Evolutionary conservation across 2,329 filamentous ascomycete genomes (phyloP).

Genomic region (Diaporthe citriasiana): DNA sequence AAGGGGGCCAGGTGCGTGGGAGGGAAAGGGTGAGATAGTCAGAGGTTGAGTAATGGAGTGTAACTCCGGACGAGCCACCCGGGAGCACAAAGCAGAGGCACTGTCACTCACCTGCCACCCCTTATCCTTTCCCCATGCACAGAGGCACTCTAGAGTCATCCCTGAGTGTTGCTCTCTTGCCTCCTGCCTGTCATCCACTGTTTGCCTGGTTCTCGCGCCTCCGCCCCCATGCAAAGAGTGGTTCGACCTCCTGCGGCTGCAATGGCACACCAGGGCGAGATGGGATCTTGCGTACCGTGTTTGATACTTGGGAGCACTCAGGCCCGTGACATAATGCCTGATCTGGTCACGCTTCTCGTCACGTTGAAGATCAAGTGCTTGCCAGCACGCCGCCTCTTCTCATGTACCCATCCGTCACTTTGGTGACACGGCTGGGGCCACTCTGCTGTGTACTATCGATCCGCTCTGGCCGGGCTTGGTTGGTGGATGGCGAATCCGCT

Average conservation of each 20-base stretch:
- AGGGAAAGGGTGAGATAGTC: not conserved
- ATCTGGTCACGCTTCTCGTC: conserved; percentile 43
- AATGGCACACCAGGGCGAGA: conserved; percentile 41
- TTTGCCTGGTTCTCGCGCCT: conserved; percentile 11
- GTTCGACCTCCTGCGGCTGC: conserved; percentile 41
- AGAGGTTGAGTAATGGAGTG: conserved; percentile 7
- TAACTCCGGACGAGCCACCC: conserved; percentile 10
- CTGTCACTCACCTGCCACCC: conserved; percentile 6
- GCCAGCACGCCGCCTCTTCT: conserved; percentile 40
- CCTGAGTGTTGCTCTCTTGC: not conserved
- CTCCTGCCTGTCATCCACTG: conserved; percentile 4
- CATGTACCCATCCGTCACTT: conserved; percentile 40
- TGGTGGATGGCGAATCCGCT: conserved; percentile 37
- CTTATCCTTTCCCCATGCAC: conserved; percentile 10
- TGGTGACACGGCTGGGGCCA: conserved; percentile 36
- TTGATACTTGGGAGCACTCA: conserved; percentile 31
- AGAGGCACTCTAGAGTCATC: not conserved
- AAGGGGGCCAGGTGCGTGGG: not conserved
- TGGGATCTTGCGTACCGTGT: conserved; percentile 39
- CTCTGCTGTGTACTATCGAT: conserved; percentile 39
- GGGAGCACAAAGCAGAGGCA: conserved; percentile 22
- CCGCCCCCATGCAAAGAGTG: conserved; percentile 19
- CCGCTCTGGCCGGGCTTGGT: conserved; percentile 35
- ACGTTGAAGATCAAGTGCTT: conserved; percentile 42
- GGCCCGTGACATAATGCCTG: conserved; percentile 37